Conservation (phyloP, 2,329 filamentous ascomycete species). For the Rutstroemia sp. region DNA sequence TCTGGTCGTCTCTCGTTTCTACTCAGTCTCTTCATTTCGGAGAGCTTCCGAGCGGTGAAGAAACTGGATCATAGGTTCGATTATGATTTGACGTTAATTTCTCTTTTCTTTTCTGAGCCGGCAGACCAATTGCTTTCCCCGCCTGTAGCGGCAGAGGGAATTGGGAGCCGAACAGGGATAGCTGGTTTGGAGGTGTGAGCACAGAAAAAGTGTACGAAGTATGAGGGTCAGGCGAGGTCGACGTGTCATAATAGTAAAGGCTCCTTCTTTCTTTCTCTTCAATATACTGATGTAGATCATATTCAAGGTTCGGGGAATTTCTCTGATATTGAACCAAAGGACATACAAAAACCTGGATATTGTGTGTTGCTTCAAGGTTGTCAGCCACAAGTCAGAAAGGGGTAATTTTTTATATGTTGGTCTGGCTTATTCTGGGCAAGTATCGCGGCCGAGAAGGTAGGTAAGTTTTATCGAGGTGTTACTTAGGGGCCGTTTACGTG, state of each 20-base stretch:
- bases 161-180: conserved; percentile 2
- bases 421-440: neutral
- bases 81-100: neutral
- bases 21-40: neutral
- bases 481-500: too few species aligned
- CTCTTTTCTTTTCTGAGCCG: conserved; percentile 1
- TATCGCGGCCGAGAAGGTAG: neutral
- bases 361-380: neutral
- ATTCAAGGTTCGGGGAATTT: neutral
- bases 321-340: neutral
- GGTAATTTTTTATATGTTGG: neutral
- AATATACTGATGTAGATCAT: neutral
- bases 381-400: neutral
- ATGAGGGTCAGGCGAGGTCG: neutral
- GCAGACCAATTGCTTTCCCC: neutral
- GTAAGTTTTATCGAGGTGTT: too few species aligned
- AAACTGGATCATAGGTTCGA: neutral
- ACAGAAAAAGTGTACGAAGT: neutral
- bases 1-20: neutral
- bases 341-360: neutral
- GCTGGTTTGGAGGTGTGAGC: neutral
- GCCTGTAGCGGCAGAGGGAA: conserved; percentile 2
- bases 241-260: neutral
- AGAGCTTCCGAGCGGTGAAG: conserved; percentile 1
- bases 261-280: neutral